Evolutionary conservation across 202 grass and related monocot genomes (phyloP), one percentile per base, ranked within the genome.

Genomic region (Digitaria exilis): DNA sequence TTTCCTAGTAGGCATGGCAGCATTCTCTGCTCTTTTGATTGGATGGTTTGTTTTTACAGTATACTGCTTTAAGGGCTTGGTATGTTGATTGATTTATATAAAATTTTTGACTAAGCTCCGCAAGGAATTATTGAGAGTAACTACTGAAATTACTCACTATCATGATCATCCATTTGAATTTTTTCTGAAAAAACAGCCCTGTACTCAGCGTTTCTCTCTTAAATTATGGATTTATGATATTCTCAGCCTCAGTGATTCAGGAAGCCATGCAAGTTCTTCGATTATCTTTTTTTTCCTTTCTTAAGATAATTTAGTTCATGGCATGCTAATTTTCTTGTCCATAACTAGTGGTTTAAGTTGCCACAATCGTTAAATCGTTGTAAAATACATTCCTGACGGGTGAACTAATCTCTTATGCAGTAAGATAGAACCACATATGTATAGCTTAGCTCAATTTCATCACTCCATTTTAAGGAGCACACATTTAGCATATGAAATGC

Each of bases 41-140:
- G 92, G 92, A 42, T 94, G 89, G 89, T 94, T 93, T 72, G 49
- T 88, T 79, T 66, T 94, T 54, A 73, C 82, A 30, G 72, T 87
- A 60, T 89, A 89, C 73, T 97, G 90, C 48, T 7, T 44, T 54
- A 94, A 86, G 46, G 83, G 51, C 51, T 62, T 88, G 71, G 74
- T 80, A 31, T 75, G 73, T 77, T 88, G 82, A 90, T 30, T 64
- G 34, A 35, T 72, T 56, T 16, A 15, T 57, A 58, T 57, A 63
- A 46, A 28, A 76, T 34, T 76, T 75, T 24, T 31, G 31, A 13
- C 5, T 39, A 43, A 81, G 57, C 31, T 65, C 1, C 10, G 9
- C 8, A 13, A 80, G 45, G 48, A 45, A 30, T 48, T 30, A 18
- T 57, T 10, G 25, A 69, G 57, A 60, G 10, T 34, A 79, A 68